A percentile compares a stretch with the other conserved stretches of the same genome.
Evolutionary conservation across 768 basidiomycete species (phyloP).

Genomic region (Rhodotorula kratochvilovae): DNA sequence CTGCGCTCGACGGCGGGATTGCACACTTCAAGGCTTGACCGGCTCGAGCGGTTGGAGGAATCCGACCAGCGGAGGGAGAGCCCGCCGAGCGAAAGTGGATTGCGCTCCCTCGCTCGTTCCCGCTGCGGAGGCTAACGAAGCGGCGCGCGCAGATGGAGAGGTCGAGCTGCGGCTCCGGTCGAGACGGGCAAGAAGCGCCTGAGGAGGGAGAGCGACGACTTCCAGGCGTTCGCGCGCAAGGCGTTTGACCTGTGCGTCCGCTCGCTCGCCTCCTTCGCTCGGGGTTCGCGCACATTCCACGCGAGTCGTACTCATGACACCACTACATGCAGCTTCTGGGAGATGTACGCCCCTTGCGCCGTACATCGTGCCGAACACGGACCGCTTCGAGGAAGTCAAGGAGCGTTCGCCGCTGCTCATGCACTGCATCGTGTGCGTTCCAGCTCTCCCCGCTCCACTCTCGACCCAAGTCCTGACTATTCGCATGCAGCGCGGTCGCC

Average conservation of each 20-base stretch:
- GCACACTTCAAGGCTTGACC: not conserved
- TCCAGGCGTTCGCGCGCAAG: constrained; percentile 9
- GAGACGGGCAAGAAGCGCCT: not conserved
- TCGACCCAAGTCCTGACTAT: not conserved
- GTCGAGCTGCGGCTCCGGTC: not conserved
- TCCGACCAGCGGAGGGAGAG: not conserved
- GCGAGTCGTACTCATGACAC: too few relatives aligned
- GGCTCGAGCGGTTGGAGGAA: not conserved
- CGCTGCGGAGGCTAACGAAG: not conserved
- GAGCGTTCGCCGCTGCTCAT: constrained; percentile 23
- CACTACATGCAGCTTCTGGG: constrained; percentile 39
- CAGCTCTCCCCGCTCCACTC: not conserved
- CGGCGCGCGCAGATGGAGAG: not conserved
- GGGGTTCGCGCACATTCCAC: not conserved
- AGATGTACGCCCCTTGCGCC: constrained; percentile 35
- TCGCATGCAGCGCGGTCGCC: constrained; percentile 15
- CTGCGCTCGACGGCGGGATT: not conserved
- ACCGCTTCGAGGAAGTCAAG: constrained; percentile 11
- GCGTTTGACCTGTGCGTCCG: constrained; percentile 24
- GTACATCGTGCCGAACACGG: constrained; percentile 21
- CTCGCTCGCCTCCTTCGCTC: too few relatives aligned
- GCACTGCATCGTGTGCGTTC: constrained; percentile 22
- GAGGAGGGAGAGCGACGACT: not conserved
- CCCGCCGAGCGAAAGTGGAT: not conserved
- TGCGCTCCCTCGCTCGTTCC: not conserved